These are phyloP conservation scores for Pyrenula aspistea DNA, from an alignment of 495 filamentous ascomycete genomes.

Conservation along the genomic window DNA sequence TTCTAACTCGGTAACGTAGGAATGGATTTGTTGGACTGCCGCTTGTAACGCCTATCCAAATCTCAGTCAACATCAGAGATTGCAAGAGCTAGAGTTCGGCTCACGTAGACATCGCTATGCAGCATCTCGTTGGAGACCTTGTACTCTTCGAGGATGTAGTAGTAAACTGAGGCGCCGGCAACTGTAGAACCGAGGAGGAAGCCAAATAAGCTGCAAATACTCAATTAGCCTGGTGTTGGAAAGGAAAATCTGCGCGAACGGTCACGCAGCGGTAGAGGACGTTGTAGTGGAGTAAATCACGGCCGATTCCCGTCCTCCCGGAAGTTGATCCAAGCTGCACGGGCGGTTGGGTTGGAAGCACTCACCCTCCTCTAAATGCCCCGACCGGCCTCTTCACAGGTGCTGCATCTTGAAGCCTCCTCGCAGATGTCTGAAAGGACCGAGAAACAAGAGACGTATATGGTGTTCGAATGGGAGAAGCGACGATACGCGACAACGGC, in stretches of 20 bases:
- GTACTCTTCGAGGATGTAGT: slow-evolving; percentile 87
- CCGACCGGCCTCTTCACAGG: slow-evolving; percentile 74
- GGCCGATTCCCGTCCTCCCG: too few relatives aligned
- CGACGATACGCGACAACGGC: slow-evolving; percentile 2
- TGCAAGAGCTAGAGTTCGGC: slow-evolving; percentile 19
- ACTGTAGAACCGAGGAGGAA: slow-evolving; percentile 80
- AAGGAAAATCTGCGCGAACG: neutral
- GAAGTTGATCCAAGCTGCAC: too few relatives aligned
- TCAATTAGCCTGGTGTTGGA: slow-evolving; percentile 1
- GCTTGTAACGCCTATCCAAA: slow-evolving; percentile 64
- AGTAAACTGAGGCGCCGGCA: slow-evolving; percentile 72
- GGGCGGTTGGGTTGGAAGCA: slow-evolving; percentile 7
- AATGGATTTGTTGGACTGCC: slow-evolving; percentile 74
- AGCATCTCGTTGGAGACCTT: slow-evolving; percentile 86
- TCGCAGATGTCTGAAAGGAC: slow-evolving; percentile 19
- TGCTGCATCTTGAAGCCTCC: slow-evolving; percentile 24
- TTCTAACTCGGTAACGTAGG: slow-evolving; percentile 71
- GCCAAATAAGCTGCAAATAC: slow-evolving; percentile 61
- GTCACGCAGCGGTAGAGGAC: slow-evolving; percentile 1
- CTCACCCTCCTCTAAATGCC: slow-evolving; percentile 86
- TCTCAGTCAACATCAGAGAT: slow-evolving; percentile 1
- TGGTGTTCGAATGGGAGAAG: slow-evolving; percentile 5
- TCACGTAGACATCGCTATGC: slow-evolving; percentile 91
- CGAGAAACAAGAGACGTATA: slow-evolving; percentile 23
- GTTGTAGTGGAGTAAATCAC: too few relatives aligned